phyloP scores from a whole-genome alignment of 495 filamentous ascomycete genomes.

The Aspergillus saccharolyticus region DNA sequence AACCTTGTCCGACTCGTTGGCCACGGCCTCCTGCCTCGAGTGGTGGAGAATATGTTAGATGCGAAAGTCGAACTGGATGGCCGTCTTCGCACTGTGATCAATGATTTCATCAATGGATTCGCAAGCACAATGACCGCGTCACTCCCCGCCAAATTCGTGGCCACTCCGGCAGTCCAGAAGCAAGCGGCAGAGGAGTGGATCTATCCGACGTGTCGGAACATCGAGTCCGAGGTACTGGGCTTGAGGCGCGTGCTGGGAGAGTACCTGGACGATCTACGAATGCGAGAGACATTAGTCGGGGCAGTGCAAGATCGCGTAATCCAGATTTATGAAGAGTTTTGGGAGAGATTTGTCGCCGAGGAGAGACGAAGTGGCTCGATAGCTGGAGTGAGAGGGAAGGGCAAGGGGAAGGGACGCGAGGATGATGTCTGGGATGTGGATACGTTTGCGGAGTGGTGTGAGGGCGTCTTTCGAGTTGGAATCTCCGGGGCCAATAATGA shows the following conservation, averaged over 20 bases:
- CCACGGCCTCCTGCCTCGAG: constrained; percentile 53
- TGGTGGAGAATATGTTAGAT: constrained; percentile 67
- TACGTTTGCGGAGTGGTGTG: constrained; percentile 57
- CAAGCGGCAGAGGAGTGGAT: constrained; percentile 32
- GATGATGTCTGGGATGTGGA: constrained; percentile 63
- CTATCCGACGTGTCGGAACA: constrained; percentile 36
- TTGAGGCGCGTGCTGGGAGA: constrained; percentile 49
- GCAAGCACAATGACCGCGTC: constrained; percentile 52
- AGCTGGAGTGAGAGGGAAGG: constrained; percentile 46
- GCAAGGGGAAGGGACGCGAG: constrained; percentile 49
- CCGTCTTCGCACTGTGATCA: constrained; percentile 69
- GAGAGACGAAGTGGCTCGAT: constrained; percentile 38
- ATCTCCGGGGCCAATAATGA: constrained; percentile 16
- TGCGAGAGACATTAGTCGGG: constrained; percentile 57
- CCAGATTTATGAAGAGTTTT: constrained; percentile 56
- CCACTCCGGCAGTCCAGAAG: constrained; percentile 27
- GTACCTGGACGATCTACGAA: constrained; percentile 56
- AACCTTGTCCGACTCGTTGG: constrained; percentile 56
- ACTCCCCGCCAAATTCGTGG: constrained; percentile 40
- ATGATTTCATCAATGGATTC: constrained; percentile 65
- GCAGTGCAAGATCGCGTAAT: constrained; percentile 58
- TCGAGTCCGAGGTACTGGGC: constrained; percentile 51
- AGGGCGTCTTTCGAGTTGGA: constrained; percentile 52
- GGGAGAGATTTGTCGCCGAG: constrained; percentile 45
- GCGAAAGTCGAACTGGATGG: constrained; percentile 80